A percentile compares a stretch with the other conserved stretches of the same genome.
Evolutionary conservation across 2,329 filamentous ascomycete genomes (phyloP).

Genomic region (Fusarium chaquense): DNA sequence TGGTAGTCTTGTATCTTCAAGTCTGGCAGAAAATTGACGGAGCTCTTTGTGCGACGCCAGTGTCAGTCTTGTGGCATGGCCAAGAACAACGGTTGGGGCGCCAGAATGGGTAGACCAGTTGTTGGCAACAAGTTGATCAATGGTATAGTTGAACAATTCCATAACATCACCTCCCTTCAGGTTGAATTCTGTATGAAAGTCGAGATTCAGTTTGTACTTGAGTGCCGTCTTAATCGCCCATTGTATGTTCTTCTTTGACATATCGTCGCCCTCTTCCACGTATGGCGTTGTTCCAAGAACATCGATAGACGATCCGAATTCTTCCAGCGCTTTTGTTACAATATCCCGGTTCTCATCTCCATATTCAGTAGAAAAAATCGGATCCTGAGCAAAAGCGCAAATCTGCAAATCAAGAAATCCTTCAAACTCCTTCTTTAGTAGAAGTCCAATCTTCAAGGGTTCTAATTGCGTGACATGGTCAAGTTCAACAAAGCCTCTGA

Average conservation of each 20-base stretch:
- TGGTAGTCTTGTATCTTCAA: not conserved
- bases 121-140: not conserved
- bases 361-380: slow-evolving; percentile 14
- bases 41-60: slow-evolving; percentile 5
- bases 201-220: not conserved
- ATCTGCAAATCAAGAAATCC: slow-evolving; percentile 6
- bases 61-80: slow-evolving; percentile 18
- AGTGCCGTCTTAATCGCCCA: slow-evolving; percentile 8
- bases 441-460: not conserved
- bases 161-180: not conserved
- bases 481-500: slow-evolving; percentile 19
- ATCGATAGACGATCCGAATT: not conserved
- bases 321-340: not conserved
- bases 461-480: slow-evolving; percentile 5
- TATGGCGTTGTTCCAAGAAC: slow-evolving; percentile 6
- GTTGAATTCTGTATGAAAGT: slow-evolving; percentile 23
- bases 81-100: slow-evolving; percentile 2
- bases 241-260: not conserved
- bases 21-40: not conserved
- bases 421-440: not conserved
- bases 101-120: slow-evolving; percentile 8
- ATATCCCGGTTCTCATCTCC: not conserved
- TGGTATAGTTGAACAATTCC: not conserved
- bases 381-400: slow-evolving; percentile 23
- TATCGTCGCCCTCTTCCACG: not conserved